Evolutionary conservation across 202 grass and related monocot genomes (phyloP), one percentile per base, ranked within the genome.

Genomic region (Digitaria exilis): DNA sequence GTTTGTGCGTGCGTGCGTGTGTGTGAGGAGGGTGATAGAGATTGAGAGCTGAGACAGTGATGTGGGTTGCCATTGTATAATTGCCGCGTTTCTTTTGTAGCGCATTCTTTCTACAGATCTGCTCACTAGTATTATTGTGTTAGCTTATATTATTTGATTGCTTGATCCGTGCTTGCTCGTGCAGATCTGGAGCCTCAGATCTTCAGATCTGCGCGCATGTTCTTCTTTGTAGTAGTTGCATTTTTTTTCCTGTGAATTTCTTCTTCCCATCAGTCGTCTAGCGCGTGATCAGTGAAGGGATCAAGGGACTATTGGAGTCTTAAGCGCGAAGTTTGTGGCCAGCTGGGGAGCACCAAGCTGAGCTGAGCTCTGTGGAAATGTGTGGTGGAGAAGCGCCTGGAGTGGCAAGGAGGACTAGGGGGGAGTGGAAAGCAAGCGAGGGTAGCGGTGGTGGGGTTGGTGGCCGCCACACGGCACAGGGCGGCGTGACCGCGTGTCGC

Each of bases 41-140:
- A 69, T 24, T 68, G 76, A 28, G 48, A 80, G 77, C 30, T 48
- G 37, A 66, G 34, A 80, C 67, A 80, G 25, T 60, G 43, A 29
- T 66, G 49, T 66, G 56, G 21, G 30, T 75, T 79, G 75, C 49
- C 75, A 17, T 43, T 84, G 81, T 80, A 88, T 74, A 84, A 88
- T 75, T 21, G 31, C 57, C 19, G 49, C 14, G 48, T 56, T 80
- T 32, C 14, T 32, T 65, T 29, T 19, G 69, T 69, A 70, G 73
- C 35, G 59, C 16, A 84, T 84, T 88, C 75, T 84, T 84, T 78
- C 32, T 87, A 78, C 56, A 76, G 19, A 42, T 77, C 75, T 73
- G 14, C 8, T 69, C 63, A 57, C 17, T 70, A 69, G 42, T 59
- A 61, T 55, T 64, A 32, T 55, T 31, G 30, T 70, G 51, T 29